Conservation (phyloP, 768 basidiomycete species). For the Leccinum longicurvipes region DNA sequence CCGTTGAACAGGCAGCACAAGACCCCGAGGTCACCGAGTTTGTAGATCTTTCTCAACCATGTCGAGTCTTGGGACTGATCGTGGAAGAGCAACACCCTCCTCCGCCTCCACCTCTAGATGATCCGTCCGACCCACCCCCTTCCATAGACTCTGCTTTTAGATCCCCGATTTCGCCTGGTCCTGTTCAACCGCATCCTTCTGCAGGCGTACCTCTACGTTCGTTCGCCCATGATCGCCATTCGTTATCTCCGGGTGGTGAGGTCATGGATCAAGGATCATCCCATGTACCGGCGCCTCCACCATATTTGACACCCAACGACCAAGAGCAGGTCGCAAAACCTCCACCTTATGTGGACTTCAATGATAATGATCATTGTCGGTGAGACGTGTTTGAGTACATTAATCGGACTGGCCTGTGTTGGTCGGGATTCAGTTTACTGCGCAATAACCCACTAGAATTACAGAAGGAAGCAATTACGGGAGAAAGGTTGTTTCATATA, state of each 20-base stretch:
- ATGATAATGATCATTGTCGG: constrained; percentile 3
- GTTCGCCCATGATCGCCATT: constrained; percentile 29
- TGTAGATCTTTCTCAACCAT: constrained; percentile 53
- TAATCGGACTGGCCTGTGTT: not conserved
- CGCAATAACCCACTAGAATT: constrained; percentile 20
- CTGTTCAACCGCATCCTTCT: constrained; percentile 17
- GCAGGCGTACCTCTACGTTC: constrained; percentile 32
- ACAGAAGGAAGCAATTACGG: constrained; percentile 27
- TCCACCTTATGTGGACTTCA: constrained; percentile 61
- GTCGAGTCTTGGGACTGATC: constrained; percentile 57
- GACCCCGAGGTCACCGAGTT: constrained; percentile 71
- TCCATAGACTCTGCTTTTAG: constrained; percentile 81
- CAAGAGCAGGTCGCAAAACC: constrained; percentile 54
- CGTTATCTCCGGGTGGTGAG: constrained; percentile 32
- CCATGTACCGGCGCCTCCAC: constrained; percentile 70
- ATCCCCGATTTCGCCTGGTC: constrained; percentile 26
- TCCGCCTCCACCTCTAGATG: constrained; percentile 79
- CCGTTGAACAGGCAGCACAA: constrained; percentile 68
- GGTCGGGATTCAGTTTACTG: constrained; percentile 4
- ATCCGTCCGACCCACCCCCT: constrained; percentile 85
- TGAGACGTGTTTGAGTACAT: constrained; percentile 4
- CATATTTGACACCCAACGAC: constrained; percentile 58
- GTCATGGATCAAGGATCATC: constrained; percentile 35
- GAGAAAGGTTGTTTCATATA: constrained; percentile 25
- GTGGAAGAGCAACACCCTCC: constrained; percentile 62